Conservation (phyloP, 495 filamentous ascomycete species). For the Penicillium paxilli region DNA sequence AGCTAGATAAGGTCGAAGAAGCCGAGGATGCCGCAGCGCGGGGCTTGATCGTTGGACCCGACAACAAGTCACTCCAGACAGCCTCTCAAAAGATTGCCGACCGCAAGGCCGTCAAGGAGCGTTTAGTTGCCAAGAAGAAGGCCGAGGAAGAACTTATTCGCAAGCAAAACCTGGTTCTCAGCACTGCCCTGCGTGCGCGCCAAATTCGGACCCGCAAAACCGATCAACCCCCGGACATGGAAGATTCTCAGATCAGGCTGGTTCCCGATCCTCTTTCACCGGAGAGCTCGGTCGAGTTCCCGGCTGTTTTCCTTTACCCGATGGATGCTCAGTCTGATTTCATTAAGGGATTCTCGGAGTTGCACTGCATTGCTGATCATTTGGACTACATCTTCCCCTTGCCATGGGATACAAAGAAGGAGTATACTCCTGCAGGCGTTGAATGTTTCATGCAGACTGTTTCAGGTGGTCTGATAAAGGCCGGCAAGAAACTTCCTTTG, state of each 20-base stretch:
- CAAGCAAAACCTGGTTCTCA: constrained; percentile 59
- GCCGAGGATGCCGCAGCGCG: constrained; percentile 72
- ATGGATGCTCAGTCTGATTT: constrained; percentile 79
- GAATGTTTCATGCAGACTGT: constrained; percentile 89
- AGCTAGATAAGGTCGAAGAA: constrained; percentile 69
- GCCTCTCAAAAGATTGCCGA: constrained; percentile 56
- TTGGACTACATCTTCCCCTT: constrained; percentile 76
- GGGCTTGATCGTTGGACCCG: constrained; percentile 67
- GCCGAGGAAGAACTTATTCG: constrained; percentile 52
- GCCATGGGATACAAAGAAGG: constrained; percentile 77
- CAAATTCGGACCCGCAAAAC: constrained; percentile 66
- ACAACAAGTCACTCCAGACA: constrained; percentile 56
- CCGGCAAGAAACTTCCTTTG: constrained; percentile 79
- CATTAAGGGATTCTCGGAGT: constrained; percentile 80
- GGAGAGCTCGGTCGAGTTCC: constrained; percentile 69
- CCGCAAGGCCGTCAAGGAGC: constrained; percentile 40
- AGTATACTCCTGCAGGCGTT: constrained; percentile 64
- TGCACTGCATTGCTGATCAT: constrained; percentile 65
- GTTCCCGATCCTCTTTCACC: constrained; percentile 72
- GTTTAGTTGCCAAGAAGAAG: constrained; percentile 37
- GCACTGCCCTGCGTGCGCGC: constrained; percentile 71
- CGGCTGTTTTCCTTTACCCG: constrained; percentile 81
- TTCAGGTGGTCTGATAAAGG: constrained; percentile 79
- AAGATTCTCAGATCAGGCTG: constrained; percentile 69
- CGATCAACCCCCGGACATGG: constrained; percentile 75